phyloP scores from a whole-genome alignment of 441 rosid genomes.

The Corymbia citriodora region DNA sequence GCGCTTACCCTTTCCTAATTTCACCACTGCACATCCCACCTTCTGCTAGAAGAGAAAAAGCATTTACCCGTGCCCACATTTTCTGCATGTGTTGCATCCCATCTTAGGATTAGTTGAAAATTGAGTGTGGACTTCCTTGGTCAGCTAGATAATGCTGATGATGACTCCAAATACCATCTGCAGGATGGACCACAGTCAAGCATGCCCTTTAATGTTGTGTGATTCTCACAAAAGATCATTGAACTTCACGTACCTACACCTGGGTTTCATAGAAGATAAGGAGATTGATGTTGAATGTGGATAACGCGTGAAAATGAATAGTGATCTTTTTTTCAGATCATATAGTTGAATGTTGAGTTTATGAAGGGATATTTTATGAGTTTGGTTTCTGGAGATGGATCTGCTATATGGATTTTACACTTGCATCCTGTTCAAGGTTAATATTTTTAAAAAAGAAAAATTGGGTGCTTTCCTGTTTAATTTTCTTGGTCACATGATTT shows the following conservation, averaged over 20 bases:
- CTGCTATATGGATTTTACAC: neutral
- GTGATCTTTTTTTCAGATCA: neutral
- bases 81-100: neutral
- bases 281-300: neutral
- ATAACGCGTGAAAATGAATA: neutral
- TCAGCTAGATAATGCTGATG: neutral
- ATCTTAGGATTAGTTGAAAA: neutral
- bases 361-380: accelerated
- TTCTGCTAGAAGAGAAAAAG: neutral
- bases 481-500: neutral
- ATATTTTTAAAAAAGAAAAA: neutral
- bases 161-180: neutral
- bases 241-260: neutral
- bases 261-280: neutral
- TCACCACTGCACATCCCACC: neutral
- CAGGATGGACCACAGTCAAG: neutral
- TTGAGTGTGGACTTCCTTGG: neutral
- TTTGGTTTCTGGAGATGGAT: neutral
- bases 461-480: neutral
- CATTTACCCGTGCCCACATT: neutral
- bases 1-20: neutral
- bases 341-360: neutral
- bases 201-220: neutral
- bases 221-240: neutral
- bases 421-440: neutral